Base-by-base conservation (phyloP, 257 asterid genomes). In the Forsythia suspensa region DNA sequence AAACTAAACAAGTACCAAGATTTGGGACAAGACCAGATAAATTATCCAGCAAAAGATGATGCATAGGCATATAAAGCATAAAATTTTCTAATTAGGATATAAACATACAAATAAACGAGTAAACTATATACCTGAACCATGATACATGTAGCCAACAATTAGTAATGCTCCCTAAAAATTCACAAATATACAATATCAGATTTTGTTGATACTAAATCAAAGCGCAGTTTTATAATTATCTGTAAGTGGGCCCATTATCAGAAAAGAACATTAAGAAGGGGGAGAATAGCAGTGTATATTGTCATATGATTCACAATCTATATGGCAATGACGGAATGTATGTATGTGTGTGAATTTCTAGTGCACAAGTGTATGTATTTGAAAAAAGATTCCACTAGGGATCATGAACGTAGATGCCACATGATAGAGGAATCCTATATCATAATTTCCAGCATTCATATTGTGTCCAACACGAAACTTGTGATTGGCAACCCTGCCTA, bases 111-210 rank as follows among this genome's bases (percentile, higher is more conserved):
- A 63, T 63, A 1, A 20, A 63, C 9, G 69, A 16, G 69, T 5
- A 63, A 61, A 61, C 69, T 24, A 21, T 15, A 21, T 20, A 74
- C 69, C 24, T 24, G 70, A 72, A 63, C 69, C 69, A 74, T 74
- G 78, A 57, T 74, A 55, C 46, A 74, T 20, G 48, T 74, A 74
- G 20, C 70, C 78, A 57, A 59, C 55, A 44, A 72, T 72, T 37
- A 72, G 65, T 18, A 72, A 12, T 44, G 63, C 76, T 46, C 76
- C 76, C 76, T 72, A 65, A 72, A 72, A 72, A 72, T 72, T 24
- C 63, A 72, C 42, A 57, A 20, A 72, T 24, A 36, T 12, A 46
- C 21, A 18, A 36, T 4, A 72, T 72, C 24, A 4, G 42, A 20
- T 71, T 71, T 48, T 37, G 73, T 52, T 24, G 21, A 42, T 37